phyloP scores from a whole-genome alignment of 2,329 filamentous ascomycete genomes.

The Blumeria hordei region DNA sequence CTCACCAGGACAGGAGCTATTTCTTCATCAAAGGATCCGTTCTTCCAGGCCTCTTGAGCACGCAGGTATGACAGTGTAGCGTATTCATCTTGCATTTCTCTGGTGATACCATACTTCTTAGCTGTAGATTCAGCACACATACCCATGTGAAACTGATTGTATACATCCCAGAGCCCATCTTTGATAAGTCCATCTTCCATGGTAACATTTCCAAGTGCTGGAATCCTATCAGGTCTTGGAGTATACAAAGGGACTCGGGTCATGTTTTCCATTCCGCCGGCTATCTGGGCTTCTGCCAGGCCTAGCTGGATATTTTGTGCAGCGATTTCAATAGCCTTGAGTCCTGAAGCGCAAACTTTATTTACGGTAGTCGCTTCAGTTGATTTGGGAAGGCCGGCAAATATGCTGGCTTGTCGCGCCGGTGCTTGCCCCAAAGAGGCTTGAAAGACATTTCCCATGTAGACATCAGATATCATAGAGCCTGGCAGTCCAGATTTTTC shows the following conservation, averaged over 20 bases:
- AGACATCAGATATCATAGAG: constrained; percentile 69
- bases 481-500: constrained; percentile 64
- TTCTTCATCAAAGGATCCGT: constrained; percentile 65
- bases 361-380: constrained; percentile 86
- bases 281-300: constrained; percentile 65
- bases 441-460: constrained; percentile 91
- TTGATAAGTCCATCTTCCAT: constrained; percentile 83
- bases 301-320: constrained; percentile 90
- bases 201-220: constrained; percentile 67
- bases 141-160: constrained; percentile 94
- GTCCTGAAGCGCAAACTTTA: constrained; percentile 88
- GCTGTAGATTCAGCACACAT: constrained; percentile 89
- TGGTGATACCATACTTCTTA: constrained; percentile 58
- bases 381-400: constrained; percentile 58
- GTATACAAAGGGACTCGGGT: constrained; percentile 79
- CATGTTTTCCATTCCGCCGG: constrained; percentile 98
- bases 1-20: constrained; percentile 72
- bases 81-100: constrained; percentile 77
- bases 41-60: constrained; percentile 72
- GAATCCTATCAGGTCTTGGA: constrained; percentile 55
- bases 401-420: constrained; percentile 71
- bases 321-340: constrained; percentile 77
- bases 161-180: constrained; percentile 88
- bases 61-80: constrained; percentile 75
- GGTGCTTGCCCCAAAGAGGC: constrained; percentile 70